Evolutionary conservation across 73 alveolate genomes (phyloP).

Genomic region (Tetrahymena borealis): DNA sequence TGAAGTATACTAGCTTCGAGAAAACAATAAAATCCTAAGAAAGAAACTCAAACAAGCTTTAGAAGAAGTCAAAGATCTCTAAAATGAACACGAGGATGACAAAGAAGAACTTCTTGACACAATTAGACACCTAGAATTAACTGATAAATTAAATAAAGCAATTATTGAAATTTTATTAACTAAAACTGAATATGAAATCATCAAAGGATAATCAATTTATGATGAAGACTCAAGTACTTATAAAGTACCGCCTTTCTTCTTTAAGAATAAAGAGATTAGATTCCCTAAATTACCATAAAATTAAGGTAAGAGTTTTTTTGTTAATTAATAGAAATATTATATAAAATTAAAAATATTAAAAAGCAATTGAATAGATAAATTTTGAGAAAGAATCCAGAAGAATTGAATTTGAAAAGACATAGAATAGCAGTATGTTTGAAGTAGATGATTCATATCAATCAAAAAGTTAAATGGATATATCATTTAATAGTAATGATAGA

Average conservation of each 20-base stretch:
- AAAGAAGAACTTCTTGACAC: constrained; percentile 47
- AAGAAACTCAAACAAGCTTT: constrained; percentile 8
- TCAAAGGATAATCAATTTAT: constrained; percentile 15
- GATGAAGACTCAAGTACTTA: constrained; percentile 45
- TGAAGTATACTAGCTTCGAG: constrained; percentile 39
- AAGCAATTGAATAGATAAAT: not conserved
- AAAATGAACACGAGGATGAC: constrained; percentile 42
- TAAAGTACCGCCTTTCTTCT: constrained; percentile 43
- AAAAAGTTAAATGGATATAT: not conserved
- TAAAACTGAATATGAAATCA: constrained; percentile 18
- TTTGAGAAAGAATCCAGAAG: not conserved
- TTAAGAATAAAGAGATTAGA: constrained; percentile 20
- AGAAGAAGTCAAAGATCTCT: constrained; percentile 23
- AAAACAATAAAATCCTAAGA: constrained; percentile 16
- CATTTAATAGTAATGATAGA: not conserved
- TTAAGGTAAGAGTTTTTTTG: constrained; percentile 8
- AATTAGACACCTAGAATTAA: constrained; percentile 24
- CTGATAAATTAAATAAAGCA: constrained; percentile 13
- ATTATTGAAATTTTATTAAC: constrained; percentile 38
- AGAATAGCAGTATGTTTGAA: not conserved
- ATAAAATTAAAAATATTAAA: not conserved
- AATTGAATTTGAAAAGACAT: not conserved
- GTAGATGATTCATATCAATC: not conserved
- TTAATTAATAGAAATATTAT: not conserved
- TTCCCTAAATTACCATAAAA: constrained; percentile 34